phyloP scores from a whole-genome alignment of 129 eudicot genomes.

The Chrysanthemum lavandulifolium region DNA sequence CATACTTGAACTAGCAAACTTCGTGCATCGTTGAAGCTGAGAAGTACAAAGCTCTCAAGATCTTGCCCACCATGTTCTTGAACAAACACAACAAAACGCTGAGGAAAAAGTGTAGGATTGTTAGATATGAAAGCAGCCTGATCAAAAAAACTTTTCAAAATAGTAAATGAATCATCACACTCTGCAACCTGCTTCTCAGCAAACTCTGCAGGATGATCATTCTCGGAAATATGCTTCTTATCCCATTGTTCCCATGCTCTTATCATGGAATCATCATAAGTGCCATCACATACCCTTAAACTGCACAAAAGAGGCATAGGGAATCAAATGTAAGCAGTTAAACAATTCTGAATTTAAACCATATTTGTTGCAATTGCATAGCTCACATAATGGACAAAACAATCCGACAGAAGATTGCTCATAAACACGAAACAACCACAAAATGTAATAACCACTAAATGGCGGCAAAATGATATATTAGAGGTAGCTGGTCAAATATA shows the following conservation, averaged over 20 bases:
- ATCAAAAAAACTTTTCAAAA: slow-evolving; percentile 4
- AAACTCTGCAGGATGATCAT: slow-evolving; percentile 83
- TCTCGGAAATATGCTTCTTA: slow-evolving; percentile 70
- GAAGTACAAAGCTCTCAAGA: slow-evolving; percentile 92
- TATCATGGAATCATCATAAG: slow-evolving; percentile 70
- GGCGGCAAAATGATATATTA: no score
- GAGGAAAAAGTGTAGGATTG: slow-evolving; percentile 18
- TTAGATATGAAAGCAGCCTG: slow-evolving; percentile 14
- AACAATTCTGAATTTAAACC: no score
- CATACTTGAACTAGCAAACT: slow-evolving; percentile 87
- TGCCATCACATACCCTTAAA: slow-evolving; percentile 80
- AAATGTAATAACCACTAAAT: no score
- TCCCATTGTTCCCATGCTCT: slow-evolving; percentile 97
- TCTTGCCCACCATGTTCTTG: slow-evolving; percentile 96
- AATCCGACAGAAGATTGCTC: no score
- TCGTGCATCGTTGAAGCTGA: slow-evolving; percentile 72
- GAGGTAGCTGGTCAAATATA: no score
- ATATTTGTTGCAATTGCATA: no score
- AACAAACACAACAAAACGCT: slow-evolving; percentile 86
- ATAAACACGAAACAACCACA: no score
- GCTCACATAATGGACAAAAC: no score
- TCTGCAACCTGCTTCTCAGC: slow-evolving; percentile 76
- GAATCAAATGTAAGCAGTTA: not conserved
- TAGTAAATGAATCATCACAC: slow-evolving; percentile 10
- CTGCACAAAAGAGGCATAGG: slow-evolving; percentile 31